Base-by-base conservation (phyloP, 441 rosid species). In the Adansonia rubrostipa region DNA sequence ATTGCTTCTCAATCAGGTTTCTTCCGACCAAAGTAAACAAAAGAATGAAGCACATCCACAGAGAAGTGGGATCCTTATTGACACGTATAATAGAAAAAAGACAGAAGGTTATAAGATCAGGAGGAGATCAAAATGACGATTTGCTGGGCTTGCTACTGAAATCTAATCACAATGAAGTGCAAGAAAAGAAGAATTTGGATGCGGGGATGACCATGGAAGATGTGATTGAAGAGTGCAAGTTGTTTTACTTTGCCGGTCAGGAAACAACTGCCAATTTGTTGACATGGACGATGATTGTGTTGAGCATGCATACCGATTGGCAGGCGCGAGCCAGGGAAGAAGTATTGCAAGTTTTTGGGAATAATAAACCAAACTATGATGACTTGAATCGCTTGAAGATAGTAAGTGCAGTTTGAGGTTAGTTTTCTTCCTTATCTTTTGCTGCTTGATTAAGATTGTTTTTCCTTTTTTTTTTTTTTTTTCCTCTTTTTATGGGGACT, bases 291-390 rank as follows among this genome's bases (percentile, higher is more conserved):
- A 77, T 82, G 66, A 64, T 88, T 50, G 77, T 88, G 61, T 65
- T 87, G 51, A 82, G 88, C 19, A 85, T 88, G 88, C 91, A 89
- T 77, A 86, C 81, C 0, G 85, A 84, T 5, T 88, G 91, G 93
- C 91, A 88, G 80, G 84, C 86, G n/a, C 81, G 78, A 80, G 90
- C 91, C 14, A 83, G 88, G 64, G 82, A 84, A 54, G 88, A 87
- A 81, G 89, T 88, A 67, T 22, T 81, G 13, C 82, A 28, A 71
- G 85, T 80, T 58, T 84, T 85, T 67, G 83, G 84, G 17, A 82
- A 62, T 0, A 40, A 73, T 5, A 67, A 80, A 64, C 84, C 86
- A 0, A 64, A 84, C 68, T 85, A 62, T 11, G 86, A 85, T 69
- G 83, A 79, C 62, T 40, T 88, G 64, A 71, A 74, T 71, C 87